Evolutionary conservation across 306 rosid genomes (phyloP), one percentile per base, ranked within the genome.

Genomic region (Myrica gale): DNA sequence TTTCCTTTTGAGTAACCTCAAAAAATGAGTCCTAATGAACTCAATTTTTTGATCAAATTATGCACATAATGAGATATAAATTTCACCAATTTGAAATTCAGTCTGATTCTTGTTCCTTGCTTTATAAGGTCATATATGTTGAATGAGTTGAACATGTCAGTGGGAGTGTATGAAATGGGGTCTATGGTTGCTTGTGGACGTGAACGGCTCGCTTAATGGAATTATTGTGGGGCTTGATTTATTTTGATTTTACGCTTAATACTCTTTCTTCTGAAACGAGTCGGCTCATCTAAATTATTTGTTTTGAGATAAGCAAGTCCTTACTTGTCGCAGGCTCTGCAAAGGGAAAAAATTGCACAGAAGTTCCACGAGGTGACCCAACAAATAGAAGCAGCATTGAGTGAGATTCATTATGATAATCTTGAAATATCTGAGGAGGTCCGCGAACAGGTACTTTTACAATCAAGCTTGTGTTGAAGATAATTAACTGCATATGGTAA

Each of bases 341-440:
- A 4, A 67, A 81, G 84, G 78, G 94, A 84, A 61, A 89, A 87
- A 69, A 77, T 74, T 39, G 80, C 81, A 37, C 85, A 63, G 54
- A 82, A 87, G 81, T 92, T 96, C 83, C 92, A 78, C 71, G 72
- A 79, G 43, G 42, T 84, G 78, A 90, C 92, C 0, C 88, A 81
- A 69, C 82, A 86, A 82, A 88, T 92, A 76, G 99, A 90, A 83
- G 91, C 82, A 50, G 93, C 89, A 57, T 70, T 96, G 80, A 71
- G 83, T 80, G 81, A 77, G 81, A 87, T 92, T 81, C 91, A 88
- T n/a, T 90, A 89, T 20, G 62, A 87, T 68, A 75, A 80, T 54
- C 87, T 92, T 55, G 85, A 87, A 60, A 82, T 89, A 82, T 89
- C 94, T 5, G 96, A 90, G 76, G 99, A 96, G 88, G 98, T 92